Evolutionary conservation across 2,329 filamentous ascomycete genomes (phyloP).

Genomic region (Didymella lethalis): DNA sequence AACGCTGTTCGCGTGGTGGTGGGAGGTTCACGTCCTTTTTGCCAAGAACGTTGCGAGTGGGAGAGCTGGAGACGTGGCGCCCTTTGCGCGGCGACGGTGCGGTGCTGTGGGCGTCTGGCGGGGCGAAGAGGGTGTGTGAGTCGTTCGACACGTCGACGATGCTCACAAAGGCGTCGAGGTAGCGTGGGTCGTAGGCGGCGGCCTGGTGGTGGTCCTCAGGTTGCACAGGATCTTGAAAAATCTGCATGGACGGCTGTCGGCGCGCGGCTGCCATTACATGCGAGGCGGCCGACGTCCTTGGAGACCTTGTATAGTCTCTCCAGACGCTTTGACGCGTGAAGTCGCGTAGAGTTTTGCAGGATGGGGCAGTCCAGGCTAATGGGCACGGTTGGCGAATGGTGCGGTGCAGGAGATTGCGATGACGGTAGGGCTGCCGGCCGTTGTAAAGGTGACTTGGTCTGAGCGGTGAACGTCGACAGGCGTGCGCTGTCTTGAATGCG

Average conservation of each 20-base stretch:
- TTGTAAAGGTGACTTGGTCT: slow-evolving; percentile 25
- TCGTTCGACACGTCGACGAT: slow-evolving; percentile 59
- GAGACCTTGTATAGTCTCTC: slow-evolving; percentile 42
- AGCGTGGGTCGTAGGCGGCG: slow-evolving; percentile 60
- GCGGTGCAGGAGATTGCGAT: slow-evolving; percentile 45
- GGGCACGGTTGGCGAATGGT: slow-evolving; percentile 37
- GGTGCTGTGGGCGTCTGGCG: slow-evolving; percentile 56
- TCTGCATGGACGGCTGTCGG: slow-evolving; percentile 63
- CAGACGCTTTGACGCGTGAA: slow-evolving; percentile 51
- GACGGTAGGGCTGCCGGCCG: slow-evolving; percentile 36
- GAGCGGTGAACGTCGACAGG: slow-evolving; percentile 31
- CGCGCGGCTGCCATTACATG: slow-evolving; percentile 63
- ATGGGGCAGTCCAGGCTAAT: slow-evolving; percentile 31
- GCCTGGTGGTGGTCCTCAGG: slow-evolving; percentile 54
- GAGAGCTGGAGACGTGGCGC: slow-evolving; percentile 64
- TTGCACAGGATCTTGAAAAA: slow-evolving; percentile 64
- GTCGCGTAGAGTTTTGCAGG: slow-evolving; percentile 47
- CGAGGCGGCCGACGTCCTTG: slow-evolving; percentile 35
- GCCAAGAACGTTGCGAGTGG: slow-evolving; percentile 64
- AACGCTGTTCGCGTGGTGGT: slow-evolving; percentile 64
- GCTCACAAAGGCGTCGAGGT: slow-evolving; percentile 56
- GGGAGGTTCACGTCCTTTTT: slow-evolving; percentile 74
- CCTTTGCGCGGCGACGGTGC: slow-evolving; percentile 75
- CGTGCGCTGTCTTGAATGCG: slow-evolving; percentile 29
- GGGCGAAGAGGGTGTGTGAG: slow-evolving; percentile 72